A percentile compares a stretch with the other conserved stretches of the same genome.
Evolutionary conservation across 1,139 yeast species (phyloP).

Genomic region (Lodderomyces oxycetoniae): DNA sequence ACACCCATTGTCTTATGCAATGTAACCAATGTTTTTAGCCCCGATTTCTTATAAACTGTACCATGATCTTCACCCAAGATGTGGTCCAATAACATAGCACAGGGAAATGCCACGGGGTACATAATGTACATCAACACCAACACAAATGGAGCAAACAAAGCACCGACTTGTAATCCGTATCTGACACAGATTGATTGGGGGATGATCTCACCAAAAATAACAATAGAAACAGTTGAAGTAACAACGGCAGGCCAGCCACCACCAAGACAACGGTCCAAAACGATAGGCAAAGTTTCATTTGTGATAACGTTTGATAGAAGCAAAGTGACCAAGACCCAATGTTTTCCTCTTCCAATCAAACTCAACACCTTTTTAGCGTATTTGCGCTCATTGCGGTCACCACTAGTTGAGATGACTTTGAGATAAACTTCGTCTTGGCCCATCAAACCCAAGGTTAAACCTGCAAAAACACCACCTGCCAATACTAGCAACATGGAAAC

Average conservation of each 20-base stretch:
- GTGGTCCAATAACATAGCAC: slow-evolving; percentile 73
- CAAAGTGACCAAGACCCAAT: slow-evolving; percentile 94
- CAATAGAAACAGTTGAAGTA: slow-evolving; percentile 86
- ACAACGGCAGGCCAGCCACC: slow-evolving; percentile 99
- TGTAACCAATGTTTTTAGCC: slow-evolving; percentile 88
- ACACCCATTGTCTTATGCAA: slow-evolving; percentile 94
- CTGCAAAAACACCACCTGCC: slow-evolving; percentile 95
- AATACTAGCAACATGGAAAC: slow-evolving; percentile 68
- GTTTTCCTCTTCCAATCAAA: slow-evolving; percentile 80
- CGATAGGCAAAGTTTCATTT: slow-evolving; percentile 92
- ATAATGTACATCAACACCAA: slow-evolving; percentile 76
- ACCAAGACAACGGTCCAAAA: slow-evolving; percentile 84
- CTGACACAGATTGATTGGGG: slow-evolving; percentile 93
- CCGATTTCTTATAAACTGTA: slow-evolving; percentile 86
- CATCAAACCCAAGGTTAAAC: slow-evolving; percentile 90
- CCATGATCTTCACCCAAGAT: slow-evolving; percentile 95
- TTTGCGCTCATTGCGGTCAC: slow-evolving; percentile 56
- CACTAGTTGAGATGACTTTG: slow-evolving; percentile 62
- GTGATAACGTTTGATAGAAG: slow-evolving; percentile 86
- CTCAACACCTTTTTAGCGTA: slow-evolving; percentile 72
- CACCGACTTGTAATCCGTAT: slow-evolving; percentile 88
- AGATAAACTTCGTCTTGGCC: slow-evolving; percentile 95
- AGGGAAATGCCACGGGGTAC: slow-evolving; percentile 93
- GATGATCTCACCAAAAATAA: slow-evolving; percentile 91
- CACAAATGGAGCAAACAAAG: slow-evolving; percentile 87